These are phyloP conservation scores for Pleurotus eryngii DNA, from an alignment of 768 basidiomycete species.

Conservation along the genomic window DNA sequence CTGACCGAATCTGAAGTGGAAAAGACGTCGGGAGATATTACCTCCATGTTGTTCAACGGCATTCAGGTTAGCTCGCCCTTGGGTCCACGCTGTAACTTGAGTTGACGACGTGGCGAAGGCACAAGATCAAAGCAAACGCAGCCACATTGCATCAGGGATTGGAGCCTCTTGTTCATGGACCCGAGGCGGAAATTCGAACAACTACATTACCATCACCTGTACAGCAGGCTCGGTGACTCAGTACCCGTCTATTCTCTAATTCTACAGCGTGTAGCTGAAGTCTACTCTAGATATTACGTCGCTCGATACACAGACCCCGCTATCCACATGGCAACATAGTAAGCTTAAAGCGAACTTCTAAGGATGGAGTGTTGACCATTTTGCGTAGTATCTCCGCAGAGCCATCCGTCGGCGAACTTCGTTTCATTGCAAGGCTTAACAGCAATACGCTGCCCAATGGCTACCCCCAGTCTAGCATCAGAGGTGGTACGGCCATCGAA, in stretches of 20 bases:
- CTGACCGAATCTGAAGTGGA: slow-evolving; percentile 18
- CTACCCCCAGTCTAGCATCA: slow-evolving; percentile 21
- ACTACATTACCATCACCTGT: slow-evolving; percentile 36
- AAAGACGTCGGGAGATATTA: slow-evolving; percentile 29
- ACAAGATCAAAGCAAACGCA: slow-evolving; percentile 28
- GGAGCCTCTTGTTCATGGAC: slow-evolving; percentile 27
- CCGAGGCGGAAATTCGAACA: slow-evolving; percentile 26
- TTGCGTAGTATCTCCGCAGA: slow-evolving; percentile 26
- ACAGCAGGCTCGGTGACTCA: slow-evolving; percentile 29
- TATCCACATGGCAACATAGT: slow-evolving; percentile 37
- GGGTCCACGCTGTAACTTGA: background rate
- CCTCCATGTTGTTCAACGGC: slow-evolving; percentile 32
- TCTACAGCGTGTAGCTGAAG: no score
- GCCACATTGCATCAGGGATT: slow-evolving; percentile 29
- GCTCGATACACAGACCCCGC: slow-evolving; percentile 31
- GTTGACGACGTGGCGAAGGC: slow-evolving; percentile 11
- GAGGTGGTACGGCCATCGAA: slow-evolving; percentile 33
- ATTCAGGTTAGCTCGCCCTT: slow-evolving; percentile 19
- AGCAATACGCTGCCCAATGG: slow-evolving; percentile 25
- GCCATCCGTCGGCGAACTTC: slow-evolving; percentile 34
- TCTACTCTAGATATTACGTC: slow-evolving; percentile 26
- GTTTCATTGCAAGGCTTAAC: slow-evolving; percentile 32
- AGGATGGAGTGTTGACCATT: background rate
- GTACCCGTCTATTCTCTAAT: slow-evolving; percentile 12
- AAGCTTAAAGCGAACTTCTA: background rate